These are phyloP conservation scores for Phytophthora tentaculata DNA, from an alignment of 352 stramenopile genomes.

Conservation along the genomic window DNA sequence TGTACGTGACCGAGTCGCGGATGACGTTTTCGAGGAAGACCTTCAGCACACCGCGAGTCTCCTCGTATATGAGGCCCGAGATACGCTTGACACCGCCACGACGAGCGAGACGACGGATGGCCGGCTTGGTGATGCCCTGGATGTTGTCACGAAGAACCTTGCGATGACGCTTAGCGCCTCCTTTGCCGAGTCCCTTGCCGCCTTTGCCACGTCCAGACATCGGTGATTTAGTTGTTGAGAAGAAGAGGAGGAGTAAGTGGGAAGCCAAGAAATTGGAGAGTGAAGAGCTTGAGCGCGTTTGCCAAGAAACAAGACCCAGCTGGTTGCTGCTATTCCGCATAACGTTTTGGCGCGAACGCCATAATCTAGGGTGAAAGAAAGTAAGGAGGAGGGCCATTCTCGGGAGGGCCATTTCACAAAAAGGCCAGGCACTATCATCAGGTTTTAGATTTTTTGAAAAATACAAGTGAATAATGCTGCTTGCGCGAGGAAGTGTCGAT, in stretches of 20 bases:
- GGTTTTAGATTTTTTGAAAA: too few relatives aligned
- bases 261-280: slow-evolving; percentile 5
- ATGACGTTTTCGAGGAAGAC: slow-evolving; percentile 99
- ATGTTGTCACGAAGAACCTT: slow-evolving; percentile 91
- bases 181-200: slow-evolving; percentile 81
- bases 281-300: slow-evolving; percentile 1
- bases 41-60: slow-evolving; percentile 97
- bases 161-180: slow-evolving; percentile 81
- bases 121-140: slow-evolving; percentile 92
- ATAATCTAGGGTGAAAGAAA: too few relatives aligned
- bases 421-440: too few relatives aligned
- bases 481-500: too few relatives aligned
- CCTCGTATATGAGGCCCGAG: slow-evolving; percentile 97
- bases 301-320: background rate
- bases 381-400: too few relatives aligned
- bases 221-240: slow-evolving; percentile 13
- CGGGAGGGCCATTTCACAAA: too few relatives aligned
- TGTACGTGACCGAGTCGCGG: slow-evolving; percentile 95
- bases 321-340: slow-evolving; percentile 12
- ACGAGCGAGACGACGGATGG: slow-evolving; percentile 96
- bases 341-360: too few relatives aligned
- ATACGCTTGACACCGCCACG: slow-evolving; percentile 98
- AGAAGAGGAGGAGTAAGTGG: background rate
- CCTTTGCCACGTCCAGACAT: slow-evolving; percentile 87
- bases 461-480: too few relatives aligned